phyloP scores from a whole-genome alignment of 2,329 filamentous ascomycete species.

The Onygenales sp. region DNA sequence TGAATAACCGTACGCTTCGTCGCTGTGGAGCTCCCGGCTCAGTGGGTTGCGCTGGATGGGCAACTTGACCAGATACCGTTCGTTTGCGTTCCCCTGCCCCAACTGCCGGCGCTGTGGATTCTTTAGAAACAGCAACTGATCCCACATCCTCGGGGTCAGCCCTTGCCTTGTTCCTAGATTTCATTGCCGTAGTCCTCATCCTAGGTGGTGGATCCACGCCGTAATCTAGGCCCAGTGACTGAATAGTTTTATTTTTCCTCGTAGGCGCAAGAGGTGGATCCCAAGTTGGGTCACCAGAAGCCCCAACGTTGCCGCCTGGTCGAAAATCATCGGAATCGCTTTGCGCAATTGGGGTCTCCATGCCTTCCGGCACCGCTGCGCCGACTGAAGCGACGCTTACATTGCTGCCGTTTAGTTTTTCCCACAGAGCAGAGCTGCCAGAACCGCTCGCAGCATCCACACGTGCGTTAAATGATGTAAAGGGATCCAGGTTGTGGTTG shows the following conservation, averaged over 20 bases:
- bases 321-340: conserved; percentile 34
- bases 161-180: conserved; percentile 32
- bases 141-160: conserved; percentile 30
- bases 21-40: conserved; percentile 57
- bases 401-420: conserved; percentile 40
- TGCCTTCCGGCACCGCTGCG: conserved; percentile 38
- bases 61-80: conserved; percentile 75
- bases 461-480: conserved; percentile 26
- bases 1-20: conserved; percentile 64
- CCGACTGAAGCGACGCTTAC: conserved; percentile 29
- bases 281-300: conserved; percentile 21
- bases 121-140: conserved; percentile 22
- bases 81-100: conserved; percentile 63
- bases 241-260: conserved; percentile 45
- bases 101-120: conserved; percentile 19
- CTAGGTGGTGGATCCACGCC: conserved; percentile 51
- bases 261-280: conserved; percentile 36
- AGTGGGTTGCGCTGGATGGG: conserved; percentile 46
- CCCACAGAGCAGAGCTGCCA: conserved; percentile 38
- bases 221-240: conserved; percentile 42
- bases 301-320: conserved; percentile 18
- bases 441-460: conserved; percentile 24
- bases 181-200: conserved; percentile 46
- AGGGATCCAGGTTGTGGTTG: conserved; percentile 34
- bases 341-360: conserved; percentile 54